phyloP scores from a whole-genome alignment of 352 stramenopile species.

The Globisporangium rhizosaccharum region DNA sequence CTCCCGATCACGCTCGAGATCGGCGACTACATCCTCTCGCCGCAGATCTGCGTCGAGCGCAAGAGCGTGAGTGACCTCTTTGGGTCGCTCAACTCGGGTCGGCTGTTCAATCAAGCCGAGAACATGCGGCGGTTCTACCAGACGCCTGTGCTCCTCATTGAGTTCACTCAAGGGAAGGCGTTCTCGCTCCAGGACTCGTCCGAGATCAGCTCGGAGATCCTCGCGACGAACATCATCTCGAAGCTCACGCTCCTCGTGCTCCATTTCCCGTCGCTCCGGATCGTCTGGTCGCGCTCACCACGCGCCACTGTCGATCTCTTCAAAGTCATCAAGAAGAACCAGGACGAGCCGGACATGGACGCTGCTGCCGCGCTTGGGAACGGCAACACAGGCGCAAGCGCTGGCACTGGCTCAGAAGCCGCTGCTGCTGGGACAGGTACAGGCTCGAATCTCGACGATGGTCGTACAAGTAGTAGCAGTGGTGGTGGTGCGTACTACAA shows the following conservation, averaged over 20 bases:
- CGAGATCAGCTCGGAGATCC: conserved; percentile 93
- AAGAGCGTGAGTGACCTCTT: conserved; percentile 97
- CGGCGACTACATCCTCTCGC: conserved; percentile 97
- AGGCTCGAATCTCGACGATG: background rate
- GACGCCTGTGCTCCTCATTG: conserved; percentile 94
- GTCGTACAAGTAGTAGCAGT: conserved; percentile 2
- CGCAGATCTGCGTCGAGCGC: conserved; percentile 96
- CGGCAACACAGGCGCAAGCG: conserved; percentile 9
- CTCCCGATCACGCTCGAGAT: conserved; percentile 95
- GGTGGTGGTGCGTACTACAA: conserved; percentile 76
- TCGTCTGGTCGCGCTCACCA: conserved; percentile 93
- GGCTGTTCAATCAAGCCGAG: conserved; percentile 94
- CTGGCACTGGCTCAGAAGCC: conserved; percentile 15
- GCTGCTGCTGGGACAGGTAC: background rate
- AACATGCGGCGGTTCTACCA: conserved; percentile 83
- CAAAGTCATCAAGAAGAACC: conserved; percentile 75
- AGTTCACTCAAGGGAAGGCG: conserved; percentile 87
- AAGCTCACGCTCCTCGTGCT: conserved; percentile 94
- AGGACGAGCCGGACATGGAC: conserved; percentile 83
- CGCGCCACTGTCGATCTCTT: conserved; percentile 88
- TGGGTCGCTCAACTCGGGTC: conserved; percentile 92
- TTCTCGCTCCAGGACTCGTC: conserved; percentile 86
- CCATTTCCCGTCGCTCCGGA: conserved; percentile 92
- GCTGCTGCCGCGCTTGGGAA: conserved; percentile 60
- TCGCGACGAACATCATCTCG: conserved; percentile 89